phyloP scores from a whole-genome alignment of 2,329 filamentous ascomycete genomes.

The Phialophora tarda region DNA sequence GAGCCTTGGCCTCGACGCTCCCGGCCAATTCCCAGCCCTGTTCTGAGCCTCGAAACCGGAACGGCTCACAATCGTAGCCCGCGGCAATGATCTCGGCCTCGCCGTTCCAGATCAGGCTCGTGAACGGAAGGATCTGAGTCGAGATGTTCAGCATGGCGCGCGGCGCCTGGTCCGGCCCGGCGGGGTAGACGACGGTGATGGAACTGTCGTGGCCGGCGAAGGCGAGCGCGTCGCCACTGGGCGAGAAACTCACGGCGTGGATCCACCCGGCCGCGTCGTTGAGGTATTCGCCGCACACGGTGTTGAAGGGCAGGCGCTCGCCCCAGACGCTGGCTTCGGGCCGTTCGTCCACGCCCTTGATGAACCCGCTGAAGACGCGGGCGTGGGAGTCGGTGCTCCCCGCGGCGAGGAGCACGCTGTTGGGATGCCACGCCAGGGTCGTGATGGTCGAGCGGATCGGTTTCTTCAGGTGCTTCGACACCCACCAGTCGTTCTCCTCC shows the following conservation, averaged over 20 bases:
- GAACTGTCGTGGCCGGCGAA: conserved; percentile 96
- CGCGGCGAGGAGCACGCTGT: conserved; percentile 90
- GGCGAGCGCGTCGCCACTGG: conserved; percentile 87
- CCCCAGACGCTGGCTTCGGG: conserved; percentile 91
- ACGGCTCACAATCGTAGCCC: conserved; percentile 80
- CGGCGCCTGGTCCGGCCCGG: conserved; percentile 86
- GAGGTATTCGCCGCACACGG: conserved; percentile 92
- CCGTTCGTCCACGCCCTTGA: conserved; percentile 89
- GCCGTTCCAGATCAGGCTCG: conserved; percentile 87
- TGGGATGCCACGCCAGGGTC: conserved; percentile 93
- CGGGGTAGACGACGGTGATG: conserved; percentile 94
- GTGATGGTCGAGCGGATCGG: conserved; percentile 97
- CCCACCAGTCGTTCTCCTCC: conserved; percentile 99
- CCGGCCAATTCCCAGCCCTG: conserved; percentile 83
- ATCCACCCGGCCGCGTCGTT: conserved; percentile 98
- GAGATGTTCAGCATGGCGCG: conserved; percentile 86
- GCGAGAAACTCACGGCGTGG: conserved; percentile 90
- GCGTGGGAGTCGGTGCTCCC: conserved; percentile 98
- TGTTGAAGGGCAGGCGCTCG: conserved; percentile 95
- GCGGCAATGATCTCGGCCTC: conserved; percentile 95
- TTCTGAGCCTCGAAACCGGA: conserved; percentile 80
- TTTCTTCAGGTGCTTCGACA: conserved; percentile 99
- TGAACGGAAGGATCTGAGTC: conserved; percentile 89
- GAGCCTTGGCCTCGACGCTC: conserved; percentile 76
- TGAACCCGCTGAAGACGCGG: conserved; percentile 90